A percentile compares a stretch with the other conserved stretches of the same genome.
Conservation (phyloP, 2,329 filamentous ascomycete genomes). For the Fusarium sp. region DNA sequence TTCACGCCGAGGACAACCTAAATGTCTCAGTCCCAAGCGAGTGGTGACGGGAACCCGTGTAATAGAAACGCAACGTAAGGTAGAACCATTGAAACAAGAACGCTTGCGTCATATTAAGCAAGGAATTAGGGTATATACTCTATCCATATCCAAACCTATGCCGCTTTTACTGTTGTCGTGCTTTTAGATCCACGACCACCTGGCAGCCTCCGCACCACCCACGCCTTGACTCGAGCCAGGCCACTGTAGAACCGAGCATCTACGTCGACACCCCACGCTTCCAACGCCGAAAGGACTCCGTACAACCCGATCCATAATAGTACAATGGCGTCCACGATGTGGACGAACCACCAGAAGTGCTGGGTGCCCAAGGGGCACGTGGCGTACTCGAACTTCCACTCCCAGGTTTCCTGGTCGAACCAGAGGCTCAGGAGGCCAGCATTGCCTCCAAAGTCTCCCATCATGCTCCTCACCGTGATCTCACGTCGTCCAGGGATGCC, state of each 20-base stretch:
- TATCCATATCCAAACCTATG: conserved; percentile 40
- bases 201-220: conserved; percentile 11
- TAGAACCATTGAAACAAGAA: conserved; percentile 18
- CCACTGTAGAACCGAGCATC: conserved; percentile 43
- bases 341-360: conserved; percentile 94
- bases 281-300: conserved; percentile 40
- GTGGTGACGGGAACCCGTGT: not conserved
- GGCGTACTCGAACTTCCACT: conserved; percentile 86
- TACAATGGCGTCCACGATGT: conserved; percentile 74
- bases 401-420: conserved; percentile 79
- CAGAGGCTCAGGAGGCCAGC: conserved; percentile 89
- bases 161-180: conserved; percentile 20
- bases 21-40: conserved; percentile 27
- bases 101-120: conserved; percentile 32
- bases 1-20: not conserved
- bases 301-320: conserved; percentile 49
- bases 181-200: conserved; percentile 24
- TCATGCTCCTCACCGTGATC: conserved; percentile 96
- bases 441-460: conserved; percentile 95
- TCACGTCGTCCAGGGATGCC: conserved; percentile 79
- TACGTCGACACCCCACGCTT: conserved; percentile 50
- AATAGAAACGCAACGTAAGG: conserved; percentile 2
- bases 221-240: conserved; percentile 28
- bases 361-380: conserved; percentile 86
- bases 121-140: conserved; percentile 12